Conservation (phyloP, 768 basidiomycete species). For the Fibroporia radiculosa region DNA sequence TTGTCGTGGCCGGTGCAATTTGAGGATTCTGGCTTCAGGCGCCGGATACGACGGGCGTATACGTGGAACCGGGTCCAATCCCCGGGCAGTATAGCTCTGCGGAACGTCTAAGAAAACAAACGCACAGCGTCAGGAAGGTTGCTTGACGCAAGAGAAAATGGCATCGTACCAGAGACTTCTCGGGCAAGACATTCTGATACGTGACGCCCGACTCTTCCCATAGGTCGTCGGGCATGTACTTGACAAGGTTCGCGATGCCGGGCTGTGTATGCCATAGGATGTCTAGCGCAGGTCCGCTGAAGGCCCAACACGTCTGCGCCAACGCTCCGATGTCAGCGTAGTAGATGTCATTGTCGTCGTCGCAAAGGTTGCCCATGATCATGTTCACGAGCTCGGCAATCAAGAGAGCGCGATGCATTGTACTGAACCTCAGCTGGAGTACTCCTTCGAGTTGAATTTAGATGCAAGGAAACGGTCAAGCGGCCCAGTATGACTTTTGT, state of each 20-base stretch:
- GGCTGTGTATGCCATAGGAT: background rate
- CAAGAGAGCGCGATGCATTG: no score
- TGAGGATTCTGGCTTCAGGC: no score
- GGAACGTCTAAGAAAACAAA: background rate
- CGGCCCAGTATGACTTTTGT: no score
- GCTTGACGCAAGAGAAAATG: background rate
- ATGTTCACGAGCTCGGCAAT: no score
- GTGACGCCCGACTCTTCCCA: background rate
- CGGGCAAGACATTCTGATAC: background rate
- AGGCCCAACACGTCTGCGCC: background rate
- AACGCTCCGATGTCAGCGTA: no score
- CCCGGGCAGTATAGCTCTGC: background rate
- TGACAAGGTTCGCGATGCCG: background rate
- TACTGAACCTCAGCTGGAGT: no score
- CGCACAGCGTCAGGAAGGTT: background rate
- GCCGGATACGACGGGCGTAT: background rate
- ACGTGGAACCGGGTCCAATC: background rate
- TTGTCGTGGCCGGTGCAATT: no score
- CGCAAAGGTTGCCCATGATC: no score
- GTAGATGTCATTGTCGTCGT: no score
- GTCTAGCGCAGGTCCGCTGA: background rate
- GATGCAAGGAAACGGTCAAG: no score
- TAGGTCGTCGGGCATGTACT: background rate
- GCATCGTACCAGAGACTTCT: background rate
- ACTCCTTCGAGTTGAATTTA: no score